Percentiles rank a stretch among this genome's conserved stretches.
These are phyloP conservation scores for Dillenia turbinata DNA, from an alignment of 164 flowering plant species.

Conservation along the genomic window DNA sequence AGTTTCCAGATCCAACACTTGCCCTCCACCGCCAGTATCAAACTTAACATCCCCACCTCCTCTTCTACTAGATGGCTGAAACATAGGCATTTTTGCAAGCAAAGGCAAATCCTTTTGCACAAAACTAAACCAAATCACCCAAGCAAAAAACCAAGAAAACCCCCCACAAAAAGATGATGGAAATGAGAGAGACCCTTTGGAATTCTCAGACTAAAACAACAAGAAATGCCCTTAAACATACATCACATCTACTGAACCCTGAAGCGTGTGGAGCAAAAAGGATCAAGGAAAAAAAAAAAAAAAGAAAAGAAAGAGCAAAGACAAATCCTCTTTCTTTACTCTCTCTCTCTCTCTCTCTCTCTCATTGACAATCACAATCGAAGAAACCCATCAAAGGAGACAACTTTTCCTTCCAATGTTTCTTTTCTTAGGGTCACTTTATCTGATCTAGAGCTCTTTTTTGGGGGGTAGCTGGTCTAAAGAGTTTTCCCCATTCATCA, in stretches of 20 bases:
- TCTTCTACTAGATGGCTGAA: slow-evolving; percentile 23
- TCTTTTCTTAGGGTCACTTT: slow-evolving; percentile 18
- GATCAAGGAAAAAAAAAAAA: slow-evolving; percentile 4
- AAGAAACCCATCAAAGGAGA: slow-evolving; percentile 32
- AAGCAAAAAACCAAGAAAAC: not conserved
- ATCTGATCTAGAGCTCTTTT: slow-evolving; percentile 21
- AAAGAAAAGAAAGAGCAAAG: slow-evolving; percentile 4
- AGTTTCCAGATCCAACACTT: slow-evolving; percentile 46
- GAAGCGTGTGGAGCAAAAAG: slow-evolving; percentile 29
- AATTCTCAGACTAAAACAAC: slow-evolving; percentile 4
- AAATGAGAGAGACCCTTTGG: slow-evolving; percentile 8
- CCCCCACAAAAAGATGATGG: not conserved
- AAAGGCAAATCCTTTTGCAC: slow-evolving; percentile 5
- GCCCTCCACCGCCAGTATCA: slow-evolving; percentile 41
- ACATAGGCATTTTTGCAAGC: slow-evolving; percentile 38
- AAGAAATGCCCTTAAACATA: slow-evolving; percentile 6
- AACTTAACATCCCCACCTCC: slow-evolving; percentile 27
- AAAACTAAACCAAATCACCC: no score
- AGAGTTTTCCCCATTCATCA: slow-evolving; percentile 18
- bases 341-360: slow-evolving; percentile 10
- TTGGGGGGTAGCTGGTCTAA: slow-evolving; percentile 26
- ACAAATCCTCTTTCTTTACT: not conserved
- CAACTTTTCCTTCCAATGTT: slow-evolving; percentile 24
- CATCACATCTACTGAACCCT: slow-evolving; percentile 12
- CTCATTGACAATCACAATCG: slow-evolving; percentile 26